Conservation (phyloP, 2,329 filamentous ascomycete species). For the Fulvia fulva region DNA sequence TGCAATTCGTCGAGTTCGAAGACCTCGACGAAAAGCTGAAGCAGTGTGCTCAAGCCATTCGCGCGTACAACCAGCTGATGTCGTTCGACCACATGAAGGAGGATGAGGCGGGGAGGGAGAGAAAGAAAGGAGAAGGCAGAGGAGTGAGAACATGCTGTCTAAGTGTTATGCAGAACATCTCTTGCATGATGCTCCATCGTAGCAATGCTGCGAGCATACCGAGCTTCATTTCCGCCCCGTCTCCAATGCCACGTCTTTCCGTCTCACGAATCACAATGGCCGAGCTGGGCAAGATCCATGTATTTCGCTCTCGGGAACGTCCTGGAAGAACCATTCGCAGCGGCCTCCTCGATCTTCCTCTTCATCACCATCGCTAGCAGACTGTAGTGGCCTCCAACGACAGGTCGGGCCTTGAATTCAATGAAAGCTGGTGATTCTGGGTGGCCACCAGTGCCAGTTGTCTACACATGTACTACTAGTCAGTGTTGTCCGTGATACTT, state of each 20-base stretch:
- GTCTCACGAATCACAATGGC: too few relatives aligned
- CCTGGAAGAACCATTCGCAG: background rate
- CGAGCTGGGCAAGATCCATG: background rate
- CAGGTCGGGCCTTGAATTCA: slow-evolving; percentile 9
- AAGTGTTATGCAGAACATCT: background rate
- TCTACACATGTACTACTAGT: background rate
- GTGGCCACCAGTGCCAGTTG: background rate
- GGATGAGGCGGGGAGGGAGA: background rate
- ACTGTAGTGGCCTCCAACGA: slow-evolving; percentile 12
- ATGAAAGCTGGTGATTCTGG: background rate
- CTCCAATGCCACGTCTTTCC: background rate
- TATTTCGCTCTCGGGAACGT: background rate
- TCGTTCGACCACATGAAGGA: background rate
- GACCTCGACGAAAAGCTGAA: background rate
- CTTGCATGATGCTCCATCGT: background rate
- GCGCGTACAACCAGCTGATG: background rate
- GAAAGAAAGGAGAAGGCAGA: background rate
- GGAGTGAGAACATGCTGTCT: background rate
- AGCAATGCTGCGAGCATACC: background rate
- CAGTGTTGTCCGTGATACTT: background rate
- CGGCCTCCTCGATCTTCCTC: background rate
- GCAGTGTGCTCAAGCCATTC: background rate
- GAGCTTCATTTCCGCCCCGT: background rate
- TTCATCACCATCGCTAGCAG: slow-evolving; percentile 5
- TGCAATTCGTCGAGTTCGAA: background rate